Base-by-base conservation (phyloP, 2,329 filamentous ascomycete genomes). In the Hymenoscyphus infarciens region DNA sequence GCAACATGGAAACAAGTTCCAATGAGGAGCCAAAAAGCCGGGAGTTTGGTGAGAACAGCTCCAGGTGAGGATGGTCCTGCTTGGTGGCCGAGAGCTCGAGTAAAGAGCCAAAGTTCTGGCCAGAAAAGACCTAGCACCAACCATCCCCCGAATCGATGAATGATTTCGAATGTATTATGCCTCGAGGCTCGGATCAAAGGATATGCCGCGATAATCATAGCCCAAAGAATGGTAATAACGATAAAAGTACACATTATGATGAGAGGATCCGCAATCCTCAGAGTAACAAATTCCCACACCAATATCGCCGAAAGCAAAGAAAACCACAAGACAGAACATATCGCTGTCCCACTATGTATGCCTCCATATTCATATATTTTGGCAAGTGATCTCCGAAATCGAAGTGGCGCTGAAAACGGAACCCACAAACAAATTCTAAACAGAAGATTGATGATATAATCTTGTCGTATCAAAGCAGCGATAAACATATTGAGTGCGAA, bases 111-210 rank as follows among this genome's bases (percentile, higher is more conserved):
- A 15, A 81, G 75, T 61, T 84, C 77, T 1, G 76, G 74, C 75
- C 82, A 81, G 65, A 86, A 81, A 22, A 84, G 69, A 13, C 69
- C 75, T 5, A 86, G 71, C 1, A 80, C 74, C 10, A 75, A 71
- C 83, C 83, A 87, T 16, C 83, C 84, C 11, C 75, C 80, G 69
- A 82, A 85, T 59, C 84, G 82, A 72, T 87, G 84, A 29, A 79
- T 77, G 55, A 79, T 72, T 72, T 86, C 84, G 72, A 86, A 87
- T 55, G 77, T 76, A 70, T 87, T 81, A 72, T 87, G 84, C 57
- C 73, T 75, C 62, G 75, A 76, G 62, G 75, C 71, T 6, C 84
- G 81, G 60, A 86, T 75, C 10, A 64, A 70, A 13, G 83, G 84
- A 64, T 82, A 77, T 1, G 84, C 81, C 49, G 81, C 78, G 54